A percentile compares a stretch with the other conserved stretches of the same genome.
Evolutionary conservation across 2,329 filamentous ascomycete species (phyloP).

Genomic region (Cordyceps cicadae): DNA sequence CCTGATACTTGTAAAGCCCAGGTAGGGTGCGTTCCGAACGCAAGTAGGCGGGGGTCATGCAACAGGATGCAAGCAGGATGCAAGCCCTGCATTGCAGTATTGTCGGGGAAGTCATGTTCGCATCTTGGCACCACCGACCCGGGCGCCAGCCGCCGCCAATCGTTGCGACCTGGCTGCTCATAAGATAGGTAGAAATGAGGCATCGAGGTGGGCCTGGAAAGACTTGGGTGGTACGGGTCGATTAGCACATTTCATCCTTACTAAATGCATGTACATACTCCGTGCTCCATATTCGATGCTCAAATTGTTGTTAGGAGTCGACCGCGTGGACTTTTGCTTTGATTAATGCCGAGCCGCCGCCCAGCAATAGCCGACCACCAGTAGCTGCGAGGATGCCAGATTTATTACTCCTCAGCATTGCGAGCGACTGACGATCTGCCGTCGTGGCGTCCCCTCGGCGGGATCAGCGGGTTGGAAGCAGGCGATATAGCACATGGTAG

Average conservation of each 20-base stretch:
- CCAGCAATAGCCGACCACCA: neutral
- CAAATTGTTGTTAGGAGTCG: neutral
- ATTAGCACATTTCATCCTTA: too few relatives aligned
- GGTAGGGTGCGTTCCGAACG: neutral
- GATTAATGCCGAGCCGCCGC: neutral
- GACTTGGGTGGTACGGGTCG: neutral
- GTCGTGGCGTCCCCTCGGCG: neutral
- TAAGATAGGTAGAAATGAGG: neutral
- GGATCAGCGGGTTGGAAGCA: too few relatives aligned
- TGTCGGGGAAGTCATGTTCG: neutral
- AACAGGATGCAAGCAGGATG: neutral
- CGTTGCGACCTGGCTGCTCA: neutral
- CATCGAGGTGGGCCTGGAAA: neutral
- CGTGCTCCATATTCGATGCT: too few relatives aligned
- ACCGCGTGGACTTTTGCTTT: neutral
- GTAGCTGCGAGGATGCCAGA: neutral
- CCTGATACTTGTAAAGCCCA: neutral
- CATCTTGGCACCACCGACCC: neutral
- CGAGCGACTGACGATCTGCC: neutral
- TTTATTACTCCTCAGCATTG: neutral
- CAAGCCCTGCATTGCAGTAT: neutral
- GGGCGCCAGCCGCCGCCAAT: neutral
- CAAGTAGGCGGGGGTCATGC: neutral
- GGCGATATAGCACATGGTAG: too few relatives aligned
- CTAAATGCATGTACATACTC: too few relatives aligned